Evolutionary conservation across 495 filamentous ascomycete genomes (phyloP).

Genomic region (Annulohypoxylon stygium): DNA sequence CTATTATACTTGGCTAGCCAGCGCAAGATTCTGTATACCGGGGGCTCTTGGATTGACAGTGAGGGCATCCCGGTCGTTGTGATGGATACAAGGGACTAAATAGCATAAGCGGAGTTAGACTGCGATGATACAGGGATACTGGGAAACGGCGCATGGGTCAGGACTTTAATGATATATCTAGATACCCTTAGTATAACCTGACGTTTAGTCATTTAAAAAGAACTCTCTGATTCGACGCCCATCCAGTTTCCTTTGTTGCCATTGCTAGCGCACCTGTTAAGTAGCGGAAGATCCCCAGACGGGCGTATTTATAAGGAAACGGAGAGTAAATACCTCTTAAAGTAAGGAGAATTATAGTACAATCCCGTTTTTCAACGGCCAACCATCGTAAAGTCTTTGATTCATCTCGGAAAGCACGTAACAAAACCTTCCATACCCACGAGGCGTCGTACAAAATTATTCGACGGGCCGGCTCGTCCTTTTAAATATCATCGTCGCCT

Average conservation of each 20-base stretch:
- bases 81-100: constrained; percentile 49
- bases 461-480: constrained; percentile 13
- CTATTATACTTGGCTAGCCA: constrained; percentile 74
- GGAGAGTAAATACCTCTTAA: constrained; percentile 3
- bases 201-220: background rate
- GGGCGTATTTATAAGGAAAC: constrained; percentile 11
- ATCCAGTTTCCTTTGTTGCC: background rate
- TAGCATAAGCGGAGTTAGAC: background rate
- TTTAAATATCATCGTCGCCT: constrained; percentile 6
- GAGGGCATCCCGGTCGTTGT: constrained; percentile 63
- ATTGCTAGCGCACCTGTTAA: constrained; percentile 1
- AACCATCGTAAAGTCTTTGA: constrained; percentile 3
- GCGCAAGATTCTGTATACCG: constrained; percentile 65
- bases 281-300: background rate
- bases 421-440: constrained; percentile 15
- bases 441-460: constrained; percentile 17
- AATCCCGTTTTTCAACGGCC: constrained; percentile 17
- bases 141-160: constrained; percentile 4
- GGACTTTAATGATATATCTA: background rate
- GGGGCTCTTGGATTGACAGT: constrained; percentile 69
- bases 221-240: constrained; percentile 3
- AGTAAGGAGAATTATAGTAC: constrained; percentile 33
- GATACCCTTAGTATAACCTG: constrained; percentile 4
- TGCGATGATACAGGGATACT: constrained; percentile 1
- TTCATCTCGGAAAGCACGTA: constrained; percentile 14